phyloP scores from a whole-genome alignment of 2,329 filamentous ascomycete species.

The Aspergillus sergii region DNA sequence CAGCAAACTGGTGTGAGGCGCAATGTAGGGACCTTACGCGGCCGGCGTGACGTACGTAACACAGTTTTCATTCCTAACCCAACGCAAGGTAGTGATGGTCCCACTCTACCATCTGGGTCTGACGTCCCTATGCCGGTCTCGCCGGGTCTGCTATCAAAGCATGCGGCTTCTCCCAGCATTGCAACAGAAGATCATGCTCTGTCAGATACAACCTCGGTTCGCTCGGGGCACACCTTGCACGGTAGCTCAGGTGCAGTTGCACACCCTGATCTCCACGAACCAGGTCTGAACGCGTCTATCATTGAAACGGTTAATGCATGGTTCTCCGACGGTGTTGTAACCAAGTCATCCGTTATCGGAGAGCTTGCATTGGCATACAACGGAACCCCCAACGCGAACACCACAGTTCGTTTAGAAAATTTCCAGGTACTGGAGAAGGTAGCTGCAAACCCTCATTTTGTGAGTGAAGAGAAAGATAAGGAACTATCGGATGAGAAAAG shows the following conservation, averaged over 20 bases:
- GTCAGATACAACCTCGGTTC: slow-evolving; percentile 89
- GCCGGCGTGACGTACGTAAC: slow-evolving; percentile 87
- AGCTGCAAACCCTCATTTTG: slow-evolving; percentile 88
- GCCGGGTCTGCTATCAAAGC: slow-evolving; percentile 37
- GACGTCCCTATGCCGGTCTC: slow-evolving; percentile 36
- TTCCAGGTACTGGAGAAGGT: slow-evolving; percentile 88
- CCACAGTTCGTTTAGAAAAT: slow-evolving; percentile 82
- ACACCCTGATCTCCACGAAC: slow-evolving; percentile 78
- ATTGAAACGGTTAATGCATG: slow-evolving; percentile 88
- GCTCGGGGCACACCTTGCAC: slow-evolving; percentile 80
- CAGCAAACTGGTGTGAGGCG: slow-evolving; percentile 60
- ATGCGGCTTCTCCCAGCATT: slow-evolving; percentile 53
- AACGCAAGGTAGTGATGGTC: slow-evolving; percentile 38
- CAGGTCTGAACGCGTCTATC: slow-evolving; percentile 83
- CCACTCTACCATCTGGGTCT: slow-evolving; percentile 27
- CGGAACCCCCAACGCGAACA: slow-evolving; percentile 41
- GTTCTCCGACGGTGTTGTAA: slow-evolving; percentile 74
- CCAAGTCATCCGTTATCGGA: slow-evolving; percentile 74
- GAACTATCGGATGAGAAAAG: slow-evolving; percentile 58
- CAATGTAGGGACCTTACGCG: slow-evolving; percentile 76
- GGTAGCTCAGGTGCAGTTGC: slow-evolving; percentile 68
- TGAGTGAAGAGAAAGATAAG: slow-evolving; percentile 60
- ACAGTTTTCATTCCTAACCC: slow-evolving; percentile 75
- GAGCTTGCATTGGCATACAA: slow-evolving; percentile 90
- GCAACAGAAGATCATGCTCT: slow-evolving; percentile 66